Conservation (phyloP, 2,329 filamentous ascomycete species). For the Metarhizium humberi region DNA sequence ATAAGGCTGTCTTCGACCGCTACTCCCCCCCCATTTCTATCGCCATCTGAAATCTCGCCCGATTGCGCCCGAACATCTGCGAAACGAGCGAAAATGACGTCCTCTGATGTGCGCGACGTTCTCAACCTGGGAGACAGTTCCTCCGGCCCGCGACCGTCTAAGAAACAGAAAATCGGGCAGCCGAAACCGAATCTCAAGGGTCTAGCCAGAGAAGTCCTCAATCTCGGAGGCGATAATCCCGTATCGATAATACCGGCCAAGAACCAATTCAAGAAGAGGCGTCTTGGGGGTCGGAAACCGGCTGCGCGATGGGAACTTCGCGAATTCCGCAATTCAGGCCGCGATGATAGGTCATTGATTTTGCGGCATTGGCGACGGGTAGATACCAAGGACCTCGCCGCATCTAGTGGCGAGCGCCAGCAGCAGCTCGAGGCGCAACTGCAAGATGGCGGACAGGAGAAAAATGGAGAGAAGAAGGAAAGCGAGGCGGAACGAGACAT, state of each 20-base stretch:
- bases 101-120: slow-evolving; percentile 79
- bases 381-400: slow-evolving; percentile 27
- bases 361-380: slow-evolving; percentile 74
- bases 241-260: slow-evolving; percentile 57
- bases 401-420: slow-evolving; percentile 9
- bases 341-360: slow-evolving; percentile 56
- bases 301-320: slow-evolving; percentile 56
- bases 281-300: slow-evolving; percentile 44
- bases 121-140: slow-evolving; percentile 63
- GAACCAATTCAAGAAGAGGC: slow-evolving; percentile 49
- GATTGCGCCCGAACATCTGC: neutral
- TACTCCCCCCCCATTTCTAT: neutral
- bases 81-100: slow-evolving; percentile 45
- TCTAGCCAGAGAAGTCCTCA: slow-evolving; percentile 56
- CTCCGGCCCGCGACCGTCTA: slow-evolving; percentile 47
- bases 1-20: neutral
- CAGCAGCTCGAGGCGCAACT: slow-evolving; percentile 18
- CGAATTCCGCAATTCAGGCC: slow-evolving; percentile 69
- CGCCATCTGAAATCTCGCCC: slow-evolving; percentile 7
- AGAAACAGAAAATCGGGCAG: slow-evolving; percentile 63
- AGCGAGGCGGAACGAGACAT: slow-evolving; percentile 12
- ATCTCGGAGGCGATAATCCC: slow-evolving; percentile 55
- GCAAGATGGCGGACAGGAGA: slow-evolving; percentile 16
- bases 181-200: slow-evolving; percentile 53
- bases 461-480: slow-evolving; percentile 10